phyloP scores from a whole-genome alignment of 352 stramenopile species.

The Ophiocytium majus region DNA sequence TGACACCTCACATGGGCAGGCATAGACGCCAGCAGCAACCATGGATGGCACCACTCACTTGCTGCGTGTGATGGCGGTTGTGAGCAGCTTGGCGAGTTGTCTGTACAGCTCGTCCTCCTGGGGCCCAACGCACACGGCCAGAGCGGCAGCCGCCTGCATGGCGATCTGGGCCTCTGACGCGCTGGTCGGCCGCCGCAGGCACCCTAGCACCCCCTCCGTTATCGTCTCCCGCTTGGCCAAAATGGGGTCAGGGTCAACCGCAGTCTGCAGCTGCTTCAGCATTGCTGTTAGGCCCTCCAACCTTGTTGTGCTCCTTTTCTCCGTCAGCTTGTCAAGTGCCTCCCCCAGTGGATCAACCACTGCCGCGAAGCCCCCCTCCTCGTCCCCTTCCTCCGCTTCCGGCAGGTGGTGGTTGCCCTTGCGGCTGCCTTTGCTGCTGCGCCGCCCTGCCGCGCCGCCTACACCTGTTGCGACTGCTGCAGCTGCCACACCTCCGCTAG shows the following conservation, averaged over 20 bases:
- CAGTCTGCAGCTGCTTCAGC: neutral
- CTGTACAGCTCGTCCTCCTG: slow-evolving; percentile 42
- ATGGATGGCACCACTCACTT: too few species aligned
- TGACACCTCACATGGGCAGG: neutral
- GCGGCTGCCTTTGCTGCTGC: neutral
- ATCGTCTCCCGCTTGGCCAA: neutral
- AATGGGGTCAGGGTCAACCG: neutral
- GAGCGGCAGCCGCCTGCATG: slow-evolving; percentile 29
- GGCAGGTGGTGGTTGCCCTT: neutral
- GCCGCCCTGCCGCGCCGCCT: neutral
- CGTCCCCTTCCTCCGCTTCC: neutral
- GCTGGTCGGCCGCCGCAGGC: neutral
- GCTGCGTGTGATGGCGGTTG: slow-evolving; percentile 43
- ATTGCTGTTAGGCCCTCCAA: neutral
- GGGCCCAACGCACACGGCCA: slow-evolving; percentile 48
- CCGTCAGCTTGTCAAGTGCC: neutral
- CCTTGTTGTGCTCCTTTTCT: neutral
- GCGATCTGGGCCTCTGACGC: neutral
- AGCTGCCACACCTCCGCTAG: too few species aligned
- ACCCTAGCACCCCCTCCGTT: neutral
- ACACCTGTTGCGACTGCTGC: too few species aligned
- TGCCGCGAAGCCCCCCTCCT: neutral
- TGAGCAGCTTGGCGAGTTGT: slow-evolving; percentile 22
- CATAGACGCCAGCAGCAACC: too few species aligned
- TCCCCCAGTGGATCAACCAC: neutral